A percentile compares a stretch with the other conserved stretches of the same genome.
Conservation (phyloP, 2,329 filamentous ascomycete species). For the Penicillium polonicum region DNA sequence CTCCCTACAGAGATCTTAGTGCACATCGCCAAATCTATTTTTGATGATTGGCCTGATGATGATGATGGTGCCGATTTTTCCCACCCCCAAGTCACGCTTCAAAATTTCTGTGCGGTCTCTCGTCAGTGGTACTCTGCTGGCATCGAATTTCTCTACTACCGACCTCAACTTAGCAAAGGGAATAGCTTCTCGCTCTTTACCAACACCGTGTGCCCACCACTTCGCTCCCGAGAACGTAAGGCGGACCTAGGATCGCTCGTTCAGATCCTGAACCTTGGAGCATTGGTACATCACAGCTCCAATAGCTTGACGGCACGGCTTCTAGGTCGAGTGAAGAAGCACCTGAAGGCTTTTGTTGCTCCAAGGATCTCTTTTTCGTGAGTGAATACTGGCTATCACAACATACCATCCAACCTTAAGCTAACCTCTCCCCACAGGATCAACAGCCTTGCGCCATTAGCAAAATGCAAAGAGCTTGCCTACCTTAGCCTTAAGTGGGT, state of each 20-base stretch:
- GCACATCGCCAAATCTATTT: background rate
- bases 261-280: conserved; percentile 52
- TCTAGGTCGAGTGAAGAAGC: conserved; percentile 53
- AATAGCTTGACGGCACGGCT: conserved; percentile 59
- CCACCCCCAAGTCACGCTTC: conserved; percentile 43
- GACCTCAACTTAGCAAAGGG: conserved; percentile 51
- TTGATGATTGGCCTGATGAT: background rate
- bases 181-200: conserved; percentile 56
- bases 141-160: conserved; percentile 53
- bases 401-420: background rate
- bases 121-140: conserved; percentile 58
- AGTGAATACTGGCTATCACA: conserved; percentile 19
- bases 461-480: conserved; percentile 54
- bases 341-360: conserved; percentile 55
- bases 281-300: conserved; percentile 59
- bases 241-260: conserved; percentile 51
- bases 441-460: conserved; percentile 57
- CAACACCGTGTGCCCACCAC: conserved; percentile 53
- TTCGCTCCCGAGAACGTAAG: conserved; percentile 45
- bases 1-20: conserved; percentile 6
- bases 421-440: conserved; percentile 30
- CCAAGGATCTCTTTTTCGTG: conserved; percentile 59
- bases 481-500: conserved; percentile 55
- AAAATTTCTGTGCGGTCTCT: conserved; percentile 53
- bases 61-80: no score